Evolutionary conservation across 2,329 filamentous ascomycete species (phyloP).

Genomic region (Beauveria sp.): DNA sequence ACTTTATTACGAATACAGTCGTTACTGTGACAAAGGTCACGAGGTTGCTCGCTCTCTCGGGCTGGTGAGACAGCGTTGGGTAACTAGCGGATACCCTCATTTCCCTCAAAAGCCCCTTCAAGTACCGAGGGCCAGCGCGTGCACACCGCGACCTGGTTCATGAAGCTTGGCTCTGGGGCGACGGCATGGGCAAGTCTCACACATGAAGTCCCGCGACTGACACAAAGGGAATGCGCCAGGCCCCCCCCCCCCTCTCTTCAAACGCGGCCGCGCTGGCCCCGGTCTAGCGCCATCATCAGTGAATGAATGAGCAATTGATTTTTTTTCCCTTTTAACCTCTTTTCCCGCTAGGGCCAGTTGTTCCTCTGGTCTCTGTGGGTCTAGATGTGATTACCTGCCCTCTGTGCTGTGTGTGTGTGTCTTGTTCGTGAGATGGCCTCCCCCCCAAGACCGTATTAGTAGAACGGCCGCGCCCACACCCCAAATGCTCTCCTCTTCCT

Average conservation of each 20-base stretch:
- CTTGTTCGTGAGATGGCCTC: neutral
- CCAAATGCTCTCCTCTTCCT: neutral
- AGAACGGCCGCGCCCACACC: neutral
- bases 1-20: too few species aligned
- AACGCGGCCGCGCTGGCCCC: too few species aligned
- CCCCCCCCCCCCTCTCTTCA: neutral
- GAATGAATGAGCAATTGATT: neutral
- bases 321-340: neutral
- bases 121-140: too few species aligned
- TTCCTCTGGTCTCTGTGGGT: neutral
- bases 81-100: neutral
- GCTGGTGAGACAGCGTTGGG: too few species aligned
- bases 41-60: too few species aligned
- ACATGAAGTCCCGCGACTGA: neutral
- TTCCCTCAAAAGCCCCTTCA: neutral
- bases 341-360: neutral
- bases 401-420: neutral
- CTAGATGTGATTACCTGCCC: neutral
- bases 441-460: slow-evolving; percentile 1
- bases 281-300: too few species aligned
- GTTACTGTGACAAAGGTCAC: too few species aligned
- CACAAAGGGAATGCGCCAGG: neutral
- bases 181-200: too few species aligned
- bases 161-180: too few species aligned
- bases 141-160: too few species aligned